Evolutionary conservation across 257 asterid species (phyloP).

Genomic region (Paraleonurus japonicus): DNA sequence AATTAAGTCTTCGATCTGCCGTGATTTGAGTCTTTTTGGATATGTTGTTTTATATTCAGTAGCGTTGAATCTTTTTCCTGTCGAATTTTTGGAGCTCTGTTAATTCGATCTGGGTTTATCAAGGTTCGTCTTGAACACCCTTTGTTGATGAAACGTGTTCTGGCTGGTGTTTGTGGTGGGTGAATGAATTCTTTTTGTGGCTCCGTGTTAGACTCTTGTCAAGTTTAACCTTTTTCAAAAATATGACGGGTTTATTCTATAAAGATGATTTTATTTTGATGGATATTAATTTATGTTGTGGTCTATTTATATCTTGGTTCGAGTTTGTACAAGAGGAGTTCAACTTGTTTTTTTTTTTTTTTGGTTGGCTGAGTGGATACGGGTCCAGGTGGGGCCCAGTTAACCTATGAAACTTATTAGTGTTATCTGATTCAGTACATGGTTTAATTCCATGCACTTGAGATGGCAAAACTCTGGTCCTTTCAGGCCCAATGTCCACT

Average conservation of each 20-base stretch:
- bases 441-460: not conserved
- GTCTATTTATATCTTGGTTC: not conserved
- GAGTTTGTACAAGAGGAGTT: not conserved
- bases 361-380: conserved; percentile 19
- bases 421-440: not conserved
- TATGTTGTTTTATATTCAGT: not conserved
- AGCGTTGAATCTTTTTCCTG: not conserved
- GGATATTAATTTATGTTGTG: not conserved
- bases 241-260: conserved; percentile 1
- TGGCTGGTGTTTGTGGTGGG: conserved; percentile 14
- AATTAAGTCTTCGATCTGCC: conserved; percentile 20
- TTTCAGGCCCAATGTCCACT: not conserved
- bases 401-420: not conserved
- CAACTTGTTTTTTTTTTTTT: conserved; percentile 4
- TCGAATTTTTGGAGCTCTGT: not conserved
- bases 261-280: not conserved
- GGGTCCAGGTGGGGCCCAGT: conserved; percentile 14
- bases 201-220: conserved; percentile 13
- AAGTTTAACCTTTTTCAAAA: not conserved
- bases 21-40: not conserved
- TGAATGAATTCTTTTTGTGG: conserved; percentile 9
- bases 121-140: conserved; percentile 23
- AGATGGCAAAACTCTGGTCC: not conserved
- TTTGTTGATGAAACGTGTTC: conserved; percentile 8
- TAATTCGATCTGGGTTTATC: conserved; percentile 33